phyloP scores from a whole-genome alignment of 2,329 filamentous ascomycete genomes.

The Fusarium redolens region DNA sequence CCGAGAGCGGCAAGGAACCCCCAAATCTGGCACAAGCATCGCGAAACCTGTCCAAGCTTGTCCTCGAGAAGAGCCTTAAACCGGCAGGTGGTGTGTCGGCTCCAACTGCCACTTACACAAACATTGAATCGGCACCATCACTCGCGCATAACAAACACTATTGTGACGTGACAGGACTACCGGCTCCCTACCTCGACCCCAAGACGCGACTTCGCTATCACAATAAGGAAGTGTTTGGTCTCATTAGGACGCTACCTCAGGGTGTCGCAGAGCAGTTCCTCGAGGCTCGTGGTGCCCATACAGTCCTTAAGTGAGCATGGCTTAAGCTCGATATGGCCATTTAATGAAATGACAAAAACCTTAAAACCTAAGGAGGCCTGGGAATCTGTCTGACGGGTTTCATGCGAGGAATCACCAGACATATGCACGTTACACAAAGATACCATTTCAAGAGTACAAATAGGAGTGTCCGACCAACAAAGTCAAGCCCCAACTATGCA shows the following conservation, averaged over 20 bases:
- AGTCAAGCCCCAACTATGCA: constrained; percentile 97
- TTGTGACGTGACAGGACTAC: constrained; percentile 93
- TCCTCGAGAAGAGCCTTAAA: constrained; percentile 82
- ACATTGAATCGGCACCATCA: constrained; percentile 94
- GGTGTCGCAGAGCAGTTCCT: constrained; percentile 88
- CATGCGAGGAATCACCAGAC: constrained; percentile 13
- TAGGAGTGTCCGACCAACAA: constrained; percentile 81
- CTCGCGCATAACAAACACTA: constrained; percentile 88
- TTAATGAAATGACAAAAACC: constrained; percentile 8
- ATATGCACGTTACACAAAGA: constrained; percentile 11
- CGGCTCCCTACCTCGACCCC: constrained; percentile 92
- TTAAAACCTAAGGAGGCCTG: neutral
- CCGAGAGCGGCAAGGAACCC: constrained; percentile 55
- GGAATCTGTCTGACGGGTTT: neutral
- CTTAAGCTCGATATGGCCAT: neutral
- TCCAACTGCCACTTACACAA: constrained; percentile 89
- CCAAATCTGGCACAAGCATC: constrained; percentile 90
- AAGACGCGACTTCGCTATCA: constrained; percentile 95
- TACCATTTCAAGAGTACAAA: constrained; percentile 19
- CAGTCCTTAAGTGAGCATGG: constrained; percentile 80
- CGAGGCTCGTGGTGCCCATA: constrained; percentile 90
- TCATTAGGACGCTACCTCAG: constrained; percentile 83
- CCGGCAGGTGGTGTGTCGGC: constrained; percentile 54
- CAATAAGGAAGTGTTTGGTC: constrained; percentile 89
- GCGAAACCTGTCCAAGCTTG: constrained; percentile 85